Percentiles rank a stretch among this genome's conserved stretches.
These are phyloP conservation scores for Bauhinia variegata DNA, from an alignment of 306 rosid genomes.

Conservation along the genomic window DNA sequence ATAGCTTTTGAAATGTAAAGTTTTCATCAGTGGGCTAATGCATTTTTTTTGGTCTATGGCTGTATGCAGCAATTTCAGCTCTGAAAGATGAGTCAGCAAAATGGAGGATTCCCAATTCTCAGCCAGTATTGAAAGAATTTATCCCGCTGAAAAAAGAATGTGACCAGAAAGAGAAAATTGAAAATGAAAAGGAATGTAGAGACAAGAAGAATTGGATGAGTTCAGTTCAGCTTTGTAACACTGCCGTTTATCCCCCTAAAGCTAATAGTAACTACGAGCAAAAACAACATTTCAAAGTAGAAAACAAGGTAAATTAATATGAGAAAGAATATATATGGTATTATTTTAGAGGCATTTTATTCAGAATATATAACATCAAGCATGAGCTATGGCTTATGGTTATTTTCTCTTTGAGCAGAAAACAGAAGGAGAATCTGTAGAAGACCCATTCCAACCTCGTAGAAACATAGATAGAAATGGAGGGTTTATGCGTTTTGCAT, in stretches of 20 bases:
- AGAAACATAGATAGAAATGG: conserved; percentile 51
- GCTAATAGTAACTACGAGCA: conserved; percentile 36
- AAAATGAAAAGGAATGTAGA: conserved; percentile 55
- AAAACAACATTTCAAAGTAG: conserved; percentile 47
- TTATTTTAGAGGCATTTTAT: background rate
- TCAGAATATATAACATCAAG: conserved; percentile 12
- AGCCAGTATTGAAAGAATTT: conserved; percentile 81
- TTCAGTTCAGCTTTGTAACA: conserved; percentile 92
- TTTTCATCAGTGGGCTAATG: conserved; percentile 29
- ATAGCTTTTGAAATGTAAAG: conserved; percentile 10
- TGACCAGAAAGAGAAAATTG: conserved; percentile 43
- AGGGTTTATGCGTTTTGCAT: conserved; percentile 62
- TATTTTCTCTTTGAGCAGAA: conserved; percentile 43
- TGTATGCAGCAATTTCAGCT: conserved; percentile 59
- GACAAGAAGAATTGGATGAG: conserved; percentile 99
- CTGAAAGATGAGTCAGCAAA: conserved; percentile 62
- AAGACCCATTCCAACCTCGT: conserved; percentile 55
- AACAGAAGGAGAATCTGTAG: conserved; percentile 44
- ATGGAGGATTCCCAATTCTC: conserved; percentile 46
- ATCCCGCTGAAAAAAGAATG: conserved; percentile 71
- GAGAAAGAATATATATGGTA: background rate
- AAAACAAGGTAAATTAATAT: conserved; percentile 57
- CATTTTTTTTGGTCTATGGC: background rate
- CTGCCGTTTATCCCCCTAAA: conserved; percentile 33
- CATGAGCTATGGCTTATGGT: background rate